phyloP scores from a whole-genome alignment of 805 yeast species.

The Danielia reshetovae region DNA sequence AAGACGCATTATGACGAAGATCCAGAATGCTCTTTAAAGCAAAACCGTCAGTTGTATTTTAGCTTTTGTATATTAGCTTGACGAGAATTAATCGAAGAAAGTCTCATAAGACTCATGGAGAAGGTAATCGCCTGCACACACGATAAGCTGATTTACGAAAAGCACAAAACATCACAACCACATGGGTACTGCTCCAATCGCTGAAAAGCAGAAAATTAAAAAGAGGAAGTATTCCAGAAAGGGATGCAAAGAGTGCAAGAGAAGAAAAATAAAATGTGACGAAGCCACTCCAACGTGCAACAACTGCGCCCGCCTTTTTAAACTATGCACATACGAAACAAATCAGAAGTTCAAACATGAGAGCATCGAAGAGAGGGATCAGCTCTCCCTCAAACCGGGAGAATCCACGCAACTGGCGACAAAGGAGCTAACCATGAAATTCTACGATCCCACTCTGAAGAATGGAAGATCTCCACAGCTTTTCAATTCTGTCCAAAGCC shows the following conservation, averaged over 20 bases:
- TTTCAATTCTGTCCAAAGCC: not conserved
- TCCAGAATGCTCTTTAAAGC: conserved; percentile 22
- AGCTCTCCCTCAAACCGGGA: not conserved
- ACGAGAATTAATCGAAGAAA: not conserved
- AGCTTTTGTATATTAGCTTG: conserved; percentile 4
- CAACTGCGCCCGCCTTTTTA: conserved; percentile 34
- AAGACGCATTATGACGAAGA: conserved; percentile 79
- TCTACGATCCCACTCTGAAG: conserved; percentile 7
- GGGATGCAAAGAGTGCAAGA: conserved; percentile 42
- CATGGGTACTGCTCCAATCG: no score
- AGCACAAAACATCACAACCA: no score
- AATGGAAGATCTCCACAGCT: not conserved
- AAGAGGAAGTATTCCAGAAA: conserved; percentile 38
- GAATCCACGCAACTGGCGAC: no score
- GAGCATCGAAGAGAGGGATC: not conserved
- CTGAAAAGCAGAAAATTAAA: conserved; percentile 15
- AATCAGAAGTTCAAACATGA: conserved; percentile 14
- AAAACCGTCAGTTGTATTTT: conserved; percentile 5
- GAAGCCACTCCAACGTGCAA: conserved; percentile 34
- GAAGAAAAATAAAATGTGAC: conserved; percentile 43
- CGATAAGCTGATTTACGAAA: no score
- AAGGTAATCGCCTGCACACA: no score
- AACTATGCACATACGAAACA: conserved; percentile 25
- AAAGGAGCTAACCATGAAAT: conserved; percentile 5
- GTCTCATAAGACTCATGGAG: not conserved